A percentile compares a stretch with the other conserved stretches of the same genome.
phyloP scores from a whole-genome alignment of 73 alveolate species.

The Paramecium octaurelia region DNA sequence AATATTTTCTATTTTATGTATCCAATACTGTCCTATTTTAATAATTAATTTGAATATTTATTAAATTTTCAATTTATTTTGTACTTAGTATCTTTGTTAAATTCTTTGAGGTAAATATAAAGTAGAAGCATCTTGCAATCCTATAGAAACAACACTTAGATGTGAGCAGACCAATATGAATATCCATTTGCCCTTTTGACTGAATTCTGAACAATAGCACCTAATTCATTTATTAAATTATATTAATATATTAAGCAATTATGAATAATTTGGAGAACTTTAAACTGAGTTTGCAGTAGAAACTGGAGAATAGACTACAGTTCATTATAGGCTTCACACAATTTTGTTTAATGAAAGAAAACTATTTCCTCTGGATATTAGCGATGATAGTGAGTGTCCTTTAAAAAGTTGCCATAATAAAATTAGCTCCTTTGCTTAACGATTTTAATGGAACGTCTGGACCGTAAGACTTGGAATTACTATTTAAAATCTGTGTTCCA shows the following conservation, averaged over 20 bases:
- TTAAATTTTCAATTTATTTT: not conserved
- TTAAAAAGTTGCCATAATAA: constrained; percentile 1
- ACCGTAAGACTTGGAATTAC: not conserved
- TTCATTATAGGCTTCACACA: constrained; percentile 28
- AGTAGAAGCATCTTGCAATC: not conserved
- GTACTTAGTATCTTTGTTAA: not conserved
- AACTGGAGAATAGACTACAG: not conserved
- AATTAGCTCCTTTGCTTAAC: not conserved
- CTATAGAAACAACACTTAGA: not conserved
- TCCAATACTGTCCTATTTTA: no score
- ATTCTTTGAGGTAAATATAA: not conserved
- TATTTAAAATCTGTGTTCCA: not conserved
- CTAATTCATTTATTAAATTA: not conserved
- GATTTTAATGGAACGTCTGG: not conserved
- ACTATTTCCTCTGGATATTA: not conserved
- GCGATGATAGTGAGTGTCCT: not conserved
- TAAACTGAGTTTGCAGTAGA: not conserved
- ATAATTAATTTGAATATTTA: no score
- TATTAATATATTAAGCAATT: not conserved
- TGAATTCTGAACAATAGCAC: not conserved
- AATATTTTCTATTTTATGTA: no score
- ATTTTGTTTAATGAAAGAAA: not conserved
- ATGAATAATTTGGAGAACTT: not conserved
- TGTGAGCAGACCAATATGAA: not conserved
- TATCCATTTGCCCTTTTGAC: not conserved